Conservation (phyloP, 306 rosid genomes). For the Lotus japonicus region DNA sequence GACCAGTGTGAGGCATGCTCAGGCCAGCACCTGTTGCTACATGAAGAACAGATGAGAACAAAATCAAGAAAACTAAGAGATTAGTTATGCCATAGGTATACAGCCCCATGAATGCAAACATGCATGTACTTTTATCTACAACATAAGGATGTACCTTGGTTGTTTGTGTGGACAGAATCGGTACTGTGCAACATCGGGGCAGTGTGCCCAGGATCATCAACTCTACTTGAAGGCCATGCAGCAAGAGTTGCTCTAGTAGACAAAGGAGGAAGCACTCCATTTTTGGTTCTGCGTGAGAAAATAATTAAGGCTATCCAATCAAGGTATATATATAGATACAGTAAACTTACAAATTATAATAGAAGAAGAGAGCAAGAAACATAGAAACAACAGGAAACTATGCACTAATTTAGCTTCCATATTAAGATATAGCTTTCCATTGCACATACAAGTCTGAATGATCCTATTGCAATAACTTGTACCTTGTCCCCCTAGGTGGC, state of each 20-base stretch:
- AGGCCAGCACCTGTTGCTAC: conserved; percentile 38
- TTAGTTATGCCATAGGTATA: not conserved
- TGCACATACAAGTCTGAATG: not conserved
- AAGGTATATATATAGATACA: not conserved
- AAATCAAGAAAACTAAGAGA: not conserved
- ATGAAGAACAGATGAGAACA: conserved; percentile 13
- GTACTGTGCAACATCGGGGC: conserved; percentile 20
- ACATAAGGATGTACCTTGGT: conserved; percentile 39
- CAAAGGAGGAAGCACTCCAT: conserved; percentile 65
- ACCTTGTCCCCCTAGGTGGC: conserved; percentile 92
- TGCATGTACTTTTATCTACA: not conserved
- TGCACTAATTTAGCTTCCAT: not conserved
- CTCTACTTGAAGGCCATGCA: conserved; percentile 66
- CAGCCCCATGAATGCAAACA: not conserved
- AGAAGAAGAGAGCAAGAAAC: conserved; percentile 8
- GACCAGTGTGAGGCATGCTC: conserved; percentile 22
- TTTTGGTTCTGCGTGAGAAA: conserved; percentile 53
- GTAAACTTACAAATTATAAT: not conserved
- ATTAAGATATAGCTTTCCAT: not conserved
- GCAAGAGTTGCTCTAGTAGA: conserved; percentile 76
- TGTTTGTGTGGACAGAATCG: conserved; percentile 27
- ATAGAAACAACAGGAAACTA: conserved; percentile 1
- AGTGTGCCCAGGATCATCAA: conserved; percentile 26
- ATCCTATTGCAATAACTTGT: conserved; percentile 5
- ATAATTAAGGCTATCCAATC: conserved; percentile 9